Base-by-base conservation (phyloP, 768 basidiomycete genomes). In the Chiua virens region DNA sequence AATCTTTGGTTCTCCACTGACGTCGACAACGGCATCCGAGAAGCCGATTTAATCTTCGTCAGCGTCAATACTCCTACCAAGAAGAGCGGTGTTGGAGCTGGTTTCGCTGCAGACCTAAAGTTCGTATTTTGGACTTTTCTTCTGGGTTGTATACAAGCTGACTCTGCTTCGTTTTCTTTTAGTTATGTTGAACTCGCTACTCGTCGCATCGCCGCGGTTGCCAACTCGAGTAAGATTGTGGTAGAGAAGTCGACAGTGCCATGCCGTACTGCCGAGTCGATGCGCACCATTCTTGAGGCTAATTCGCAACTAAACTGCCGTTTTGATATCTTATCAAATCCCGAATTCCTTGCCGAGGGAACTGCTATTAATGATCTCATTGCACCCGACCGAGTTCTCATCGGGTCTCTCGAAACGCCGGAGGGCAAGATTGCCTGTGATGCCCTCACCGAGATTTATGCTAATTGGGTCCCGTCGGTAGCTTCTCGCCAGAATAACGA, bases 181-280 rank as follows among this genome's bases (percentile, higher is more conserved):
- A 98, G 96, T 77, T 98, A 96, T 72, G 91, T 99, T 56, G 97
- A 99, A 66, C 82, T 89, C 27, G 97, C 96, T 45, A 99, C 97
- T 25, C 92, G 97, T 60, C 89, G 89, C 60, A 98, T 99, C 58
- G 97, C 97, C 38, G 83, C 82, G 39, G 88, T 98, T 50, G 92
- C 97, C 42, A 87, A 77, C 21, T 85, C 89, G 2, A 88, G 84
- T 69, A 99, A 99, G 79, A 98, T 99, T 62, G 97, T 99, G 47
- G 95, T 99, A 54, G 97, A 99, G 68, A 99, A 99, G 73, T 98
- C 96, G 15, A 99, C 97, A 5, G 97, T 99, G 9, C 97, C 97
- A 35, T 98, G 94, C 76, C 87, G 97, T 57, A 99, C 97, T 8
- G 97, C 97, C 53, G 92, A 97, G 73, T 96, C 95, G 18, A 99